Evolutionary conservation across 441 rosid genomes (phyloP), one percentile per base, ranked within the genome.

Genomic region (Croton laevigatus): DNA sequence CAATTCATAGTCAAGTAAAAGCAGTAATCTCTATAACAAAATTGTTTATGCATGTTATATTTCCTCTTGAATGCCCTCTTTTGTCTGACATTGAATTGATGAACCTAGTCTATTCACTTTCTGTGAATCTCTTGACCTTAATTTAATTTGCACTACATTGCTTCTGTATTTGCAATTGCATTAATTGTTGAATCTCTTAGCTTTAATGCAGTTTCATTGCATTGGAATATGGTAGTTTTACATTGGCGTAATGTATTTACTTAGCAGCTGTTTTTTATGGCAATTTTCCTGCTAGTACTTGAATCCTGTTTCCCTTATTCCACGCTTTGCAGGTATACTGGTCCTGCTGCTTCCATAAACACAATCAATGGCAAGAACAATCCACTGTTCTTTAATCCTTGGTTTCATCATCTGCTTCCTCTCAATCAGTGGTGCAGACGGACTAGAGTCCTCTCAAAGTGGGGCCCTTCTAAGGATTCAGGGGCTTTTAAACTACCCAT

Each of bases 401-500:
- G 67, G 80, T 77, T 72, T 84, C 49, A 68, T 65, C 69, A 67
- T 80, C 32, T 22, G 85, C 66, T 78, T 83, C 23, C 57, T 84
- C 23, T 81, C 73, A 51, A 55, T 84, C 67, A 53, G 67, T 78
- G 77, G 37, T 13, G 82, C 98, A 37, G 83, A 77, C 79, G 94
- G 88, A 59, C 83, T 85, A 20, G 87, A 86, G 22, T 85, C 94
- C 69, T 89, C 98, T 63, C 87, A 89, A 74, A 82, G 84, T 66
- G 86, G 82, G 73, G 86, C 89, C 42, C 96, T 92, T 23, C 14
- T 88, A 71, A 84, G 96, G 72, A 84, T 95, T 64, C 89, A 79
- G 70, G 72, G 74, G 62, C 91, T 95, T 78, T 79, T 95, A 63
- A 78, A 84, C 82, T 71, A 80, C 76, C 96, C 98, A 10, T 64